Evolutionary conservation across 2,329 filamentous ascomycete genomes (phyloP), one percentile per base, ranked within the genome.

Genomic region (Nannizziopsis barbatae): DNA sequence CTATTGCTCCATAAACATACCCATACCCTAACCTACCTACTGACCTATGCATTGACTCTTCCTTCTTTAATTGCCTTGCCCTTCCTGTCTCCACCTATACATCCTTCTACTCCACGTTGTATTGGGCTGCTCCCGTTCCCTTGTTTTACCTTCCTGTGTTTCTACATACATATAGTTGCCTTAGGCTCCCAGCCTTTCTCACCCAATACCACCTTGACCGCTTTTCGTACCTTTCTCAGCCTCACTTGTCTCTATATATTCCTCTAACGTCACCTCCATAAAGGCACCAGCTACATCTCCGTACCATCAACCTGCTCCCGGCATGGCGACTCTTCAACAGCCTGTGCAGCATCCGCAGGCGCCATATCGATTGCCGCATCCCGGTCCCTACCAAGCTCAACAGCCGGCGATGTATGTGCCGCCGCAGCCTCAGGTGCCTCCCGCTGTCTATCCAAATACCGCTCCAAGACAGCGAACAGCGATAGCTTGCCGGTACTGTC

Each of bases 401-500:
- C 61, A 64, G 20, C 62, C 63, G 31, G 68, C 70, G 52, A 62
- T 66, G 52, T 71, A 70, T 52, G 60, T 57, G 45, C 63, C 62
- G 39, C 58, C 60, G 40, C 56, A 65, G 45, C 63, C 65, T 37
- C 57, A 60, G 27, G 61, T 62, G 39, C 61, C 62, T 35, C 67
- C 63, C 51, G 62, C 67, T 17, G 64, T 65, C 46, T 70, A 70
- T 50, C 66, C 66, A 53, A 65, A 67, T 42, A 66, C 71, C 32
- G 71, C 71, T 38, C 71, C 71, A 9, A 63, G 71, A 54, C 71
- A 74, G 59, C 65, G 71, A 41, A 74, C 71, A 12, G 71, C 71
- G 43, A 74, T 74, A 54, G 71, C 71, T 27, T 74, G 71, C 56
- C 68, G 71, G 46, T 74, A 74, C 53, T 74, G 71, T 58, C 65